A percentile compares a stretch with the other conserved stretches of the same genome.
phyloP scores from a whole-genome alignment of 2,329 filamentous ascomycete species.

The Penicillium sp. region DNA sequence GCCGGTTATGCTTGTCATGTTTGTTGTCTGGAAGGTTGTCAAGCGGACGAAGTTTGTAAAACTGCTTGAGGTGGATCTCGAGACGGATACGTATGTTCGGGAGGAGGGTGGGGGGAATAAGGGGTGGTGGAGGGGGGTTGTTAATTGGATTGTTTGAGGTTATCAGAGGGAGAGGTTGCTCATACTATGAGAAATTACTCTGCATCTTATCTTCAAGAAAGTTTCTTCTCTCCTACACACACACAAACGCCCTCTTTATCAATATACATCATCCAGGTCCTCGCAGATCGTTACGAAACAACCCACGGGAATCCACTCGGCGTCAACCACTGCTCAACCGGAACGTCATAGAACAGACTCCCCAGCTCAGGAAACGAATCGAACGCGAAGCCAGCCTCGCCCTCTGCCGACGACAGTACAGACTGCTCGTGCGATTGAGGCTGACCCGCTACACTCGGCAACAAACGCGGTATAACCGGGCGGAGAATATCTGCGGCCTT shows the following conservation, averaged over 20 bases:
- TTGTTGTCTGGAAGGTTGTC: constrained; percentile 60
- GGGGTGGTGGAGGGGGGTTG: not conserved
- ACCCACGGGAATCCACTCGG: constrained; percentile 4
- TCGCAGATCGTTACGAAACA: not conserved
- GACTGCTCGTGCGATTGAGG: not conserved
- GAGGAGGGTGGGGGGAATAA: not conserved
- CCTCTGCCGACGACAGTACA: no score
- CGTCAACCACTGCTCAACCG: not conserved
- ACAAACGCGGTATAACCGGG: not conserved
- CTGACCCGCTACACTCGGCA: not conserved
- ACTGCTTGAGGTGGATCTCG: constrained; percentile 56
- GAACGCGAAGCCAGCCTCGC: not conserved
- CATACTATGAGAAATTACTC: not conserved
- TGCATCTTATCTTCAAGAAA: no score
- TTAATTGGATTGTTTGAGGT: constrained; percentile 9
- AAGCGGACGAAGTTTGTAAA: constrained; percentile 53
- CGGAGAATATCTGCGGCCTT: not conserved
- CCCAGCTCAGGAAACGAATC: not conserved
- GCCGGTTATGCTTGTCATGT: constrained; percentile 63
- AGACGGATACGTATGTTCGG: constrained; percentile 34
- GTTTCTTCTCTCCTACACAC: no score
- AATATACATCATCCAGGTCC: not conserved
- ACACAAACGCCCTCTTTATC: no score
- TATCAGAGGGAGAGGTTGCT: not conserved
- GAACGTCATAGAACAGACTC: not conserved